Conservation (phyloP, 2,329 filamentous ascomycete genomes). For the Parastagonospora avenae region DNA sequence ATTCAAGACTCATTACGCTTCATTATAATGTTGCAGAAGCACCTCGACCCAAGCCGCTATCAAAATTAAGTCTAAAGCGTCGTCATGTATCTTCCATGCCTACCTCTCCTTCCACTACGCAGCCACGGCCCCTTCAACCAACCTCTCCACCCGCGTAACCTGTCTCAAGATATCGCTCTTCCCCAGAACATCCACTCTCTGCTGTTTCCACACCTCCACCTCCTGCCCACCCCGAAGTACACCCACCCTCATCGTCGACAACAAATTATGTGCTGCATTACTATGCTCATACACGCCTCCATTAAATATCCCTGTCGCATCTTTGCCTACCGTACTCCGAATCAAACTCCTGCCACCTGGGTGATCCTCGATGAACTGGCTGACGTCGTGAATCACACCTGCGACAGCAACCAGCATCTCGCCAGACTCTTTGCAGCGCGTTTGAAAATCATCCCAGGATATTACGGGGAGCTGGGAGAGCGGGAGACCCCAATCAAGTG, state of each 20-base stretch:
- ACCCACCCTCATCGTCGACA: conserved; percentile 47
- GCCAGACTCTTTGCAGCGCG: conserved; percentile 36
- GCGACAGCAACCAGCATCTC: conserved; percentile 41
- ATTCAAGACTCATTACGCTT: no score
- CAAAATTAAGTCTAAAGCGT: no score
- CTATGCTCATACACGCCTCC: conserved; percentile 48
- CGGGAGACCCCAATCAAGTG: conserved; percentile 47
- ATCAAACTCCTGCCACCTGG: conserved; percentile 48
- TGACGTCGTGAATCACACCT: conserved; percentile 47
- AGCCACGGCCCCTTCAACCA: conserved; percentile 78
- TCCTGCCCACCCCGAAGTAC: conserved; percentile 47
- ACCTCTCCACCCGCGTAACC: conserved; percentile 76
- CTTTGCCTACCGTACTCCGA: conserved; percentile 43
- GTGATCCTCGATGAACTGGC: conserved; percentile 44
- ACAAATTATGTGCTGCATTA: conserved; percentile 48
- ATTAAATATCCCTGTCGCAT: conserved; percentile 48
- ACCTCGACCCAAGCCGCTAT: no score
- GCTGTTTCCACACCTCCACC: conserved; percentile 47
- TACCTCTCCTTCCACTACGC: conserved; percentile 57
- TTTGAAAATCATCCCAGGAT: conserved; percentile 45
- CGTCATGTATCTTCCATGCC: no score
- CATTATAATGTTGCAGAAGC: no score
- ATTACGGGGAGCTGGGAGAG: conserved; percentile 45
- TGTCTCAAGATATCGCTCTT: conserved; percentile 68
- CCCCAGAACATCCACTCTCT: conserved; percentile 1